Evolutionary conservation across 495 filamentous ascomycete genomes (phyloP).

Genomic region (Penicillium goetzii): DNA sequence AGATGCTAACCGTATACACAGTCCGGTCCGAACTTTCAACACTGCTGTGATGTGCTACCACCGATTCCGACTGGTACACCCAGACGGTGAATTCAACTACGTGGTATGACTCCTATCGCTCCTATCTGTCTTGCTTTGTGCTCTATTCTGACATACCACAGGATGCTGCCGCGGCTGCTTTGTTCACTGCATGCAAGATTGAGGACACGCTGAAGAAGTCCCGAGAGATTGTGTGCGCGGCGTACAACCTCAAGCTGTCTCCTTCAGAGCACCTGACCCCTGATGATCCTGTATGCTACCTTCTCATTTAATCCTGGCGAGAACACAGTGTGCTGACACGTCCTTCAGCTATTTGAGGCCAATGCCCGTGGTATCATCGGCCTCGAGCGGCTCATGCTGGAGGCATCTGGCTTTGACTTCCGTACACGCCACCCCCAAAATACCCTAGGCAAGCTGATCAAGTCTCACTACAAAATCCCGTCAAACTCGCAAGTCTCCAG

Average conservation of each 20-base stretch:
- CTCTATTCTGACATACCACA: conserved; percentile 33
- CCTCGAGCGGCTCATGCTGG: conserved; percentile 91
- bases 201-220: conserved; percentile 98
- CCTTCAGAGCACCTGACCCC: conserved; percentile 74
- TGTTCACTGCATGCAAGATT: conserved; percentile 94
- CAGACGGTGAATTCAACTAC: conserved; percentile 69
- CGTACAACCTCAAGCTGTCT: conserved; percentile 78
- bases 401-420: conserved; percentile 91
- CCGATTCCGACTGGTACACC: conserved; percentile 80
- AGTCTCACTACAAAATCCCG: conserved; percentile 51
- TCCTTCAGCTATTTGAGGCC: conserved; percentile 71
- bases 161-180: conserved; percentile 84
- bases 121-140: neutral
- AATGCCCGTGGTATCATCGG: conserved; percentile 78
- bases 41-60: conserved; percentile 87
- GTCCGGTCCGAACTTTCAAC: conserved; percentile 80
- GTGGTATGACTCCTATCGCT: conserved; percentile 41
- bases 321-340: conserved; percentile 1
- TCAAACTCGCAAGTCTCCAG: conserved; percentile 59
- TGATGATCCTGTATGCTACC: conserved; percentile 70
- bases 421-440: conserved; percentile 87
- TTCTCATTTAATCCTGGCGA: no score
- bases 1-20: conserved; percentile 31
- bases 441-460: conserved; percentile 72
- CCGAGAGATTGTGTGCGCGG: conserved; percentile 85